Evolutionary conservation across 345 rosid species (phyloP).

Genomic region (Eucalyptus albens): DNA sequence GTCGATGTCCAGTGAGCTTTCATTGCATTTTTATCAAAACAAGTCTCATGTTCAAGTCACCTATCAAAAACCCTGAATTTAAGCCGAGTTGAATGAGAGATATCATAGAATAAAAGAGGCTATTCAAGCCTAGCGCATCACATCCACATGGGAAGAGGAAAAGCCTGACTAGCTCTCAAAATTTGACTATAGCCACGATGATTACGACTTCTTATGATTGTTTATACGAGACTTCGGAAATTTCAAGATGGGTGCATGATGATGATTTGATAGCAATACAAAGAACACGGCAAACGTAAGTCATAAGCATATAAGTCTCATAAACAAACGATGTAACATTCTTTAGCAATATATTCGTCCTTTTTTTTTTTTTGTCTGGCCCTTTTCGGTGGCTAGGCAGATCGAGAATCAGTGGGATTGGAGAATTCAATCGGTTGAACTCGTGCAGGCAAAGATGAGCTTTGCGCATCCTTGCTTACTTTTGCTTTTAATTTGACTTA

Average conservation of each 20-base stretch:
- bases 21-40: not conserved
- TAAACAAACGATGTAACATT: not conserved
- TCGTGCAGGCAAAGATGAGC: not conserved
- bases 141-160: not conserved
- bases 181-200: not conserved
- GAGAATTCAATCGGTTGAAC: not conserved
- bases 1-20: not conserved
- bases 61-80: not conserved
- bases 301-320: fast-evolving
- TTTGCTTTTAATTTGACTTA: not conserved
- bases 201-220: not conserved
- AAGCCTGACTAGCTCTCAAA: not conserved
- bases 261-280: not conserved
- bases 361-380: fast-evolving
- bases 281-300: not conserved
- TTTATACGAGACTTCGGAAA: not conserved
- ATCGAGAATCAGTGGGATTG: not conserved
- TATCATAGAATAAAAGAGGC: not conserved
- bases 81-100: too few relatives aligned
- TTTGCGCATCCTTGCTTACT: not conserved
- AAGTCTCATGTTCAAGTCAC: not conserved
- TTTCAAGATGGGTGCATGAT: too few relatives aligned
- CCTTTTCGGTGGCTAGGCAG: not conserved
- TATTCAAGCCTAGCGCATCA: not conserved
- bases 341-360: not conserved